Evolutionary conservation across 305 asterid genomes (phyloP).

Genomic region (Stenogyne calaminthoides): DNA sequence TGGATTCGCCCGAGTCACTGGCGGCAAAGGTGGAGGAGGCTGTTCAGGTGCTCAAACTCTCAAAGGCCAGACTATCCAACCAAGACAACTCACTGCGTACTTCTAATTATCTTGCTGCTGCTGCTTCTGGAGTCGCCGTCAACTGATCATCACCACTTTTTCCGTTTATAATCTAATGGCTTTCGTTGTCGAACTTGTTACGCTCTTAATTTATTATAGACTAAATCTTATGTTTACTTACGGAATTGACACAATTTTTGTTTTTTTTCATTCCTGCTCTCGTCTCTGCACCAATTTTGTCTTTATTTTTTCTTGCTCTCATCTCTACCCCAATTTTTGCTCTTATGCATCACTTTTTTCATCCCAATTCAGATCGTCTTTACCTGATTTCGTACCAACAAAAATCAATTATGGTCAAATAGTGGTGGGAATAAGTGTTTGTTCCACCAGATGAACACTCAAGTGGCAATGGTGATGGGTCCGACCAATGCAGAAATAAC

Average conservation of each 20-base stretch:
- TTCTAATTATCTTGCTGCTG: constrained; percentile 46
- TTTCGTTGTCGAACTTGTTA: neutral
- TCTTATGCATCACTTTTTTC: no score
- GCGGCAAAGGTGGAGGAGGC: constrained; percentile 77
- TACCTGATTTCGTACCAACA: no score
- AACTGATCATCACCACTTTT: constrained; percentile 32
- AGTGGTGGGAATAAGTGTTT: no score
- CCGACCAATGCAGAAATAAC: no score
- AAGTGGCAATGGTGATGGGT: no score
- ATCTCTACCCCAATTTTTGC: no score
- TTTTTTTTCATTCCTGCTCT: no score
- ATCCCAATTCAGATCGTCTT: no score
- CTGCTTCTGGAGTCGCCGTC: constrained; percentile 55
- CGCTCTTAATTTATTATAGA: neutral
- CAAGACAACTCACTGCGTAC: constrained; percentile 44
- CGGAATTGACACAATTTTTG: neutral
- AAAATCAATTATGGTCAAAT: no score
- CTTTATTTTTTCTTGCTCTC: no score
- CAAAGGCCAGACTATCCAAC: constrained; percentile 52
- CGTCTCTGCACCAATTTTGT: no score
- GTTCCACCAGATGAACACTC: no score
- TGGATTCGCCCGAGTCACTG: constrained; percentile 77
- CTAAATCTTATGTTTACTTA: neutral
- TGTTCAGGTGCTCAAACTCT: constrained; percentile 62
- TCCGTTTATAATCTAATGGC: neutral